Percentiles rank a stretch among this genome's conserved stretches.
phyloP scores from a whole-genome alignment of 169 alveolate species.

The Eimeria sp. region DNA sequence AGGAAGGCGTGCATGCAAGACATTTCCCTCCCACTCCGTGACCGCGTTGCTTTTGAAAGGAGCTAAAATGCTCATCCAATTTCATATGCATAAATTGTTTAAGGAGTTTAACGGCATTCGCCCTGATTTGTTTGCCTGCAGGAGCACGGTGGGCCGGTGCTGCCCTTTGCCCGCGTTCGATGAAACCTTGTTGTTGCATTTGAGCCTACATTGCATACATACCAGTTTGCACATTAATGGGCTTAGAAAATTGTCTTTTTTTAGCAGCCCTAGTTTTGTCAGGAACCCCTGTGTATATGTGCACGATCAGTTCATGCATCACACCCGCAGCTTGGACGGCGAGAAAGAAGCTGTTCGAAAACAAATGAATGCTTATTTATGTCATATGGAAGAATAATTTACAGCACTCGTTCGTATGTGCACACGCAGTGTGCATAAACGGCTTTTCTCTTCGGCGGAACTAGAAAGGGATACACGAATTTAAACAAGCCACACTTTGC shows the following conservation, averaged over 20 bases:
- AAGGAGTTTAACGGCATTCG: not conserved
- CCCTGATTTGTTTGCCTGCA: not conserved
- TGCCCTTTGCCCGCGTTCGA: not conserved
- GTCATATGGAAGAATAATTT: not conserved
- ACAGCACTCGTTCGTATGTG: not conserved
- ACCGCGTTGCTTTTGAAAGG: not conserved
- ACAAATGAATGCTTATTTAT: not conserved
- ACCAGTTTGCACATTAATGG: too few species aligned
- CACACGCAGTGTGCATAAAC: too few species aligned
- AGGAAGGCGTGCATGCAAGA: not conserved
- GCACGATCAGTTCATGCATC: not conserved
- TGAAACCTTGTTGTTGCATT: not conserved
- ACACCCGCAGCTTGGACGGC: not conserved
- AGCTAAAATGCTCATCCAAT: not conserved
- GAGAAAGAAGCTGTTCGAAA: not conserved
- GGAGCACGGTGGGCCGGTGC: not conserved
- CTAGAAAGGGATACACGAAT: too few species aligned
- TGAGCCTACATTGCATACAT: too few species aligned
- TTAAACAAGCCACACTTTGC: too few species aligned
- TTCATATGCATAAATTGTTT: not conserved
- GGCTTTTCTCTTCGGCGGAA: too few species aligned
- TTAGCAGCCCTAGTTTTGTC: not conserved
- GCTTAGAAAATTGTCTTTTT: too few species aligned
- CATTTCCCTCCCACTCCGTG: not conserved
- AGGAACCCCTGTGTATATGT: not conserved